Percentiles rank a stretch among this genome's conserved stretches.
Evolutionary conservation across 2,329 filamentous ascomycete genomes (phyloP).

Genomic region (Penicillium paneum): DNA sequence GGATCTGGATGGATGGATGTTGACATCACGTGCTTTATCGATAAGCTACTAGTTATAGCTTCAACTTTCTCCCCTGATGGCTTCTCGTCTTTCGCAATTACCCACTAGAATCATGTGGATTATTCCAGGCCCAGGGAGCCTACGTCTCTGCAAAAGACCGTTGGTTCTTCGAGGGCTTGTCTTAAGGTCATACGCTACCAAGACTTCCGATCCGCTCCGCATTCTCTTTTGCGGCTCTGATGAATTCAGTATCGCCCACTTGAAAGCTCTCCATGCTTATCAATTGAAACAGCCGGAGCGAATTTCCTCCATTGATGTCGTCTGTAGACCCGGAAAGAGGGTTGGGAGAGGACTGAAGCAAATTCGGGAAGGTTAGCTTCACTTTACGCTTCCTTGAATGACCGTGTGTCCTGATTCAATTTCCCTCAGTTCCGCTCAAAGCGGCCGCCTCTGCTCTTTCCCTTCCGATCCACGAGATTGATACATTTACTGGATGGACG

Average conservation of each 20-base stretch:
- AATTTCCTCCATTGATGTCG: slow-evolving; percentile 77
- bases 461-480: slow-evolving; percentile 68
- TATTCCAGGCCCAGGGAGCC: slow-evolving; percentile 18
- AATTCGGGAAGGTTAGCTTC: slow-evolving; percentile 62
- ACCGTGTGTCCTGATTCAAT: slow-evolving; percentile 6
- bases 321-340: slow-evolving; percentile 75
- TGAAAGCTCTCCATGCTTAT: slow-evolving; percentile 66
- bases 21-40: slow-evolving; percentile 38
- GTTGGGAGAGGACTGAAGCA: slow-evolving; percentile 70
- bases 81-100: neutral
- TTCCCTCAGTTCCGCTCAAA: slow-evolving; percentile 67
- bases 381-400: neutral
- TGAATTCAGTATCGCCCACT: slow-evolving; percentile 75
- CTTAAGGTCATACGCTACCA: slow-evolving; percentile 30
- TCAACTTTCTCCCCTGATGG: neutral
- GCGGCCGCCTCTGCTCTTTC: slow-evolving; percentile 59
- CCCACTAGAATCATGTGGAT: slow-evolving; percentile 25
- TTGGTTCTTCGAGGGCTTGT: slow-evolving; percentile 8
- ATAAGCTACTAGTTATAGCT: slow-evolving; percentile 18
- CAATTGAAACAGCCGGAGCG: slow-evolving; percentile 51
- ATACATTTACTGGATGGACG: slow-evolving; percentile 80
- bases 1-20: slow-evolving; percentile 20
- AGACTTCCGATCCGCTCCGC: slow-evolving; percentile 58
- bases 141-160: slow-evolving; percentile 23
- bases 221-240: slow-evolving; percentile 96